Evolutionary conservation across 2,329 filamentous ascomycete genomes (phyloP), one percentile per base, ranked within the genome.

Genomic region (Fusarium subtropicale): DNA sequence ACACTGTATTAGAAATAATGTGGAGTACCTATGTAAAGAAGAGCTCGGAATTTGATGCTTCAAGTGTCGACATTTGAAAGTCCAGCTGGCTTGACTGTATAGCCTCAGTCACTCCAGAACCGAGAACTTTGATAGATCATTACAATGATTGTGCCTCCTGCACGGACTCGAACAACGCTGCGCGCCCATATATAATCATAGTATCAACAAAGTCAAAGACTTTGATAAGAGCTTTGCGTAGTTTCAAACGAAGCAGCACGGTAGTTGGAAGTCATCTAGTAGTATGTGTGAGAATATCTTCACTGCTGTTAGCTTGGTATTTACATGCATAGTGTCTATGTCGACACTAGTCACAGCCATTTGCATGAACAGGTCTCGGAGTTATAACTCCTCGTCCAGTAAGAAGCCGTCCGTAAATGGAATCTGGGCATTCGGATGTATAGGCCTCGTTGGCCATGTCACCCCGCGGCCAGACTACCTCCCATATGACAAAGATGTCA

Each of bases 401-500:
- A 8, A 30, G 22, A 11, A 51, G n/a, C 12, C n/a, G 24, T 30
- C n/a, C 33, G 31, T 16, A 18, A 26, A 15, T 5, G 24, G 30
- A 30, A 28, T 26, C 20, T 30, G 24, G 41, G 18, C 33, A 31
- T 41, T 33, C n/a, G 24, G 24, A 47, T 16, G 48, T 18, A 42
- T 22, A 24, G 24, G 18, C 10, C 20, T 26, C 34, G 13, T 46
- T 20, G 18, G 46, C 48, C 46, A 16, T 59, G 38, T 48, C 46
- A 36, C 28, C 45, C 34, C 53, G 26, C 47, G 56, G 33, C 47
- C 44, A 31, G 34, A 41, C 54, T 26, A 15, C 52, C 33, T 26
- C 33, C 30, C 16, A 42, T 10, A 55, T 55, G 36, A 38, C 34
- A 53, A 56, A 59, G 30, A 44, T 47, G 44, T 20, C 44, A 36